Base-by-base conservation (phyloP, 768 basidiomycete genomes). In the Pulveroboletus sp. region DNA sequence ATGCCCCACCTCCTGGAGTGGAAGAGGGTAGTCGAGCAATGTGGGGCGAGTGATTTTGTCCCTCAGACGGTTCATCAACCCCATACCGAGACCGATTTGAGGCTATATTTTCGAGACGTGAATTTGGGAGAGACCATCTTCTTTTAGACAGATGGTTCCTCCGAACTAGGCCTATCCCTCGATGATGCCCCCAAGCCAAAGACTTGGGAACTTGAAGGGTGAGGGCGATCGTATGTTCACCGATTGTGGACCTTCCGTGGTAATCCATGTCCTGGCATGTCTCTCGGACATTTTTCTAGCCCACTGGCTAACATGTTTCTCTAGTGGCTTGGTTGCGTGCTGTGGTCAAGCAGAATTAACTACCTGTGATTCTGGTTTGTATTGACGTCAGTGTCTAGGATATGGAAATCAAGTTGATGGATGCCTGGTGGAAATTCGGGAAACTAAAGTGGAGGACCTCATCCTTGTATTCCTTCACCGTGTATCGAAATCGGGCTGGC, bases 401-500 rank as follows among this genome's bases (percentile, higher is more conserved):
- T 49, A 71, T 77, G 54, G 68, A 76, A 54, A 57, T 63, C 36
- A 72, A 72, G 30, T 64, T 65, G n/a, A 73, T 85, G 67, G 86
- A 90, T 47, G 83, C 84, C n/a, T n/a, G n/a, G 27, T 90, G 85
- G 86, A 74, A 70, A 55, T 76, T 90, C n/a, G 85, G 84, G 15
- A 57, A 63, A 12, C 61, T 66, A 76, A 65, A 32, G 69, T 86
- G 5, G 84, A 85, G 27, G 80, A 89, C 61, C 72, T 90, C 43
- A 70, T 84, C 43, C 77, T 90, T 39, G 83, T 90, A 57, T 85
- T 85, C 57, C 79, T 89, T 47, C 86, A 89, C 67, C 88, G 89
- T 55, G 86, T 89, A 45, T 88, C 86, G 11, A 80, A 86, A 68
- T 88, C 87, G 10, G 83, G 82, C 49, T 90, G 87, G 87, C 87